Percentiles rank a stretch among this genome's conserved stretches.
phyloP scores from a whole-genome alignment of 805 yeast genomes.

The Myxozyma nipponensis region DNA sequence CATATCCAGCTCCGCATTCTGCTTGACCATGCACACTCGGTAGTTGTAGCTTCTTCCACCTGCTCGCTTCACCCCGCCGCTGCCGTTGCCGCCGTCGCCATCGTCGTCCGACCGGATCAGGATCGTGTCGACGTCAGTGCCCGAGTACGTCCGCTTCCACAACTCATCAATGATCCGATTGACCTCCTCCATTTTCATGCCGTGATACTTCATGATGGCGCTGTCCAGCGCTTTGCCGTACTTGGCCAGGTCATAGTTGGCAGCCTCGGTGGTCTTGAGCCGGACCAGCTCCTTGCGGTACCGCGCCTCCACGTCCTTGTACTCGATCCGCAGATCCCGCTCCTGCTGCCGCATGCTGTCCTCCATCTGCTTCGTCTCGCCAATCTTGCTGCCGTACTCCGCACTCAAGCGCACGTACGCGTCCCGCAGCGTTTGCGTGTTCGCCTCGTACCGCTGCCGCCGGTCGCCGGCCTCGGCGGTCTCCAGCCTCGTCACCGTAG shows the following conservation, averaged over 20 bases:
- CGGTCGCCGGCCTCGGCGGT: conserved; percentile 56
- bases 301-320: conserved; percentile 56
- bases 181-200: conserved; percentile 87
- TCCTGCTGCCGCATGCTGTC: conserved; percentile 59
- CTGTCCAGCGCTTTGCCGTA: conserved; percentile 83
- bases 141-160: conserved; percentile 92
- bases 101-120: conserved; percentile 77
- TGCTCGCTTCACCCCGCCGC: background rate
- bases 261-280: conserved; percentile 68
- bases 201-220: conserved; percentile 91
- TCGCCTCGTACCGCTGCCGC: conserved; percentile 57
- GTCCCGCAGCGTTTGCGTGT: conserved; percentile 49
- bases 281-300: conserved; percentile 71
- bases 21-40: conserved; percentile 79
- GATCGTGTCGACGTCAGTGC: conserved; percentile 91
- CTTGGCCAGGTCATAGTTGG: conserved; percentile 74
- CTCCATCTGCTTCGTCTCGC: conserved; percentile 79
- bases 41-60: conserved; percentile 24
- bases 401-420: conserved; percentile 55
- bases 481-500: conserved; percentile 47
- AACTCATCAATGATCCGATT: conserved; percentile 82
- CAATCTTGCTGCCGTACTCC: conserved; percentile 66
- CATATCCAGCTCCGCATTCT: conserved; percentile 91
- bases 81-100: conserved; percentile 43
- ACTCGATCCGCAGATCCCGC: conserved; percentile 66